phyloP scores from a whole-genome alignment of 1,284 basidiomycete genomes.

The Leccinum huronense region DNA sequence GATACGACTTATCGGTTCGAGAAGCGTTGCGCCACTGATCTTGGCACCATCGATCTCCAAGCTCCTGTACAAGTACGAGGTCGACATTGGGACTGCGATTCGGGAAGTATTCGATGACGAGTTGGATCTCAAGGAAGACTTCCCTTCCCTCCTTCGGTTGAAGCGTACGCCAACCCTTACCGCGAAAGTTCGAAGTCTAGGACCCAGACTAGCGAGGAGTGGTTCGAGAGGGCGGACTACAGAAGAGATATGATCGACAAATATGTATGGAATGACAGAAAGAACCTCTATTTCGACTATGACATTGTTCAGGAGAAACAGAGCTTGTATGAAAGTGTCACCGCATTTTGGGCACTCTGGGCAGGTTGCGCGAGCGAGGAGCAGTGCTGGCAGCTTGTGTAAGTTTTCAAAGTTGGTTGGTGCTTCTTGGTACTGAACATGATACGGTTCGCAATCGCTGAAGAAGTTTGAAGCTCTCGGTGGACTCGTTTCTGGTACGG shows the following conservation, averaged over 20 bases:
- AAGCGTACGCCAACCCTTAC: slow-evolving; percentile 62
- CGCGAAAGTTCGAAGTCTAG: slow-evolving; percentile 64
- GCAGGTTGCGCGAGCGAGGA: slow-evolving; percentile 94
- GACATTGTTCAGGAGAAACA: slow-evolving; percentile 90
- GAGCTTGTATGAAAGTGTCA: slow-evolving; percentile 93
- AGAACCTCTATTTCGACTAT: slow-evolving; percentile 95
- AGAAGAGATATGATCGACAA: slow-evolving; percentile 86
- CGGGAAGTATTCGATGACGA: slow-evolving; percentile 92
- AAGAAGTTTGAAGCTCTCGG: slow-evolving; percentile 96
- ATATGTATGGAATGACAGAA: slow-evolving; percentile 96
- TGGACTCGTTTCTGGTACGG: slow-evolving; percentile 95
- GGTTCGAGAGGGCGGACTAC: slow-evolving; percentile 85
- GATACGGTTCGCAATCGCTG: slow-evolving; percentile 71
- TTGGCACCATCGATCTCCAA: slow-evolving; percentile 96
- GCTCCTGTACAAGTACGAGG: slow-evolving; percentile 91
- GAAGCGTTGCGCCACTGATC: slow-evolving; percentile 86
- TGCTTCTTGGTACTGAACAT: slow-evolving; percentile 16
- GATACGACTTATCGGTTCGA: slow-evolving; percentile 98
- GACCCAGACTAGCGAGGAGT: slow-evolving; percentile 77
- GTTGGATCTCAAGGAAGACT: slow-evolving; percentile 90
- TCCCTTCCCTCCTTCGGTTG: slow-evolving; percentile 87
- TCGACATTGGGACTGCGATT: slow-evolving; percentile 92
- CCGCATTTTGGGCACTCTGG: slow-evolving; percentile 96
- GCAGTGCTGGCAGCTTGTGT: slow-evolving; percentile 92
- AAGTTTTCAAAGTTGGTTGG: slow-evolving; percentile 36